Base-by-base conservation (phyloP, 2,329 filamentous ascomycete species). In the Arthrobotrys entomopaga region DNA sequence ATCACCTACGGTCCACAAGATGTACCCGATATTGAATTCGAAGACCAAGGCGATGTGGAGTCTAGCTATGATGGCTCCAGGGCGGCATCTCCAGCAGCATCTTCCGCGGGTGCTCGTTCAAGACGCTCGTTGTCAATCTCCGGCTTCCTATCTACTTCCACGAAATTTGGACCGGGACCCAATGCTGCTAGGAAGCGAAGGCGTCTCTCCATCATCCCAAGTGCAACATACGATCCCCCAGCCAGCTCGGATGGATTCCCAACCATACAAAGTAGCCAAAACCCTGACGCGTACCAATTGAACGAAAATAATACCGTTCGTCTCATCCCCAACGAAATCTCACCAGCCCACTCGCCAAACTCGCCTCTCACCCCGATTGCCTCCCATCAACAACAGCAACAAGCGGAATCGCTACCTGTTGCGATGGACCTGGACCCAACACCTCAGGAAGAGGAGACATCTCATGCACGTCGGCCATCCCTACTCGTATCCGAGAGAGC, bases 401-500 rank as follows among this genome's bases (percentile, higher is more conserved):
- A 34, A 34, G 29, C 10, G 6, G 46, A 48, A 34, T 52, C 50
- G 38, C 53, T 70, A 13, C 71, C 71, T 16, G 60, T 49, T 8
- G 65, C 59, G 24, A 70, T 75, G 71, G 71, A 70, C 52, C 71
- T 69, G 71, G 70, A 74, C 70, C 63, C 56, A 34, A 66, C 53
- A 38, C 52, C 71, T 69, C 65, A 75, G 59, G 71, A 70, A 60
- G 60, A 75, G 64, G 71, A 65, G 48, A 49, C 50, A 65, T 75
- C 71, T 70, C 64, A 75, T 70, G 71, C 71, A 69, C 64, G 71
- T 69, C 71, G 71, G 49, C 65, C 65, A 70, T 75, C 71, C 65
- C 65, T 75, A 65, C 64, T 75, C 64, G 64, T 75, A 75, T 78
- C 77, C 24, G 78, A 79, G 57, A 77, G 77, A 64, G 78, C 78